A percentile compares a stretch with the other conserved stretches of the same genome.
These are phyloP conservation scores for Colletotrichum ledebouriae DNA, from an alignment of 2,329 filamentous ascomycete genomes.

Conservation along the genomic window DNA sequence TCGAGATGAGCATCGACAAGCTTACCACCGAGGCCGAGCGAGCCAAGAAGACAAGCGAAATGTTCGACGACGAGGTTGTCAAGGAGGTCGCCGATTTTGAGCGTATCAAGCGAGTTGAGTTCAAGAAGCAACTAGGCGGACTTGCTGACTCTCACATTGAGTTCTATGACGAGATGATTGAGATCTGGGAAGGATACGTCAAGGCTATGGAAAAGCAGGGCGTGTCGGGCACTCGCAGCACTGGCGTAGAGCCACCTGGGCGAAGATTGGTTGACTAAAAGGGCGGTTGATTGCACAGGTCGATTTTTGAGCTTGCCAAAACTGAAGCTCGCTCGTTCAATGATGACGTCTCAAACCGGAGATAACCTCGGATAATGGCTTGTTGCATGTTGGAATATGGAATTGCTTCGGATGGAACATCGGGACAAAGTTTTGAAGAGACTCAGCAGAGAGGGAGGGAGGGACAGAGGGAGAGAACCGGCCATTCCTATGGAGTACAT, in stretches of 20 bases:
- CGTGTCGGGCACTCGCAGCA: conserved; percentile 42
- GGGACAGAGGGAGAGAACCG: conserved; percentile 3
- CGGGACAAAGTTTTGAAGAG: conserved; percentile 4
- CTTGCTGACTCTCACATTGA: conserved; percentile 87
- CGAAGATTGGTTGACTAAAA: conserved; percentile 32
- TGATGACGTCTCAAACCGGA: not conserved
- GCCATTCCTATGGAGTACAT: conserved; percentile 18
- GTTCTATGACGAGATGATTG: conserved; percentile 85
- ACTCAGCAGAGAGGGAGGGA: not conserved
- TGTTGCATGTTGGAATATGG: conserved; percentile 25
- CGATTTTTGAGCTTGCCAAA: conserved; percentile 9
- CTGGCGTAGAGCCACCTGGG: conserved; percentile 39
- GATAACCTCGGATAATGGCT: conserved; percentile 2
- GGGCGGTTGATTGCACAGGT: not conserved
- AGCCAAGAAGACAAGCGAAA: conserved; percentile 87
- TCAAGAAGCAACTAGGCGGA: conserved; percentile 86
- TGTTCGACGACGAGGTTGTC: conserved; percentile 96
- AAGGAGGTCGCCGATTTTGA: conserved; percentile 95
- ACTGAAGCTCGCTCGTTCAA: conserved; percentile 3
- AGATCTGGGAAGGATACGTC: conserved; percentile 92
- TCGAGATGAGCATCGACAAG: conserved; percentile 93
- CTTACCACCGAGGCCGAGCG: conserved; percentile 90
- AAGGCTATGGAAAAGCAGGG: conserved; percentile 84
- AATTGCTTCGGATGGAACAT: conserved; percentile 18
- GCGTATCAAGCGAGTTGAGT: conserved; percentile 93